A percentile compares a stretch with the other conserved stretches of the same genome.
Conservation (phyloP, 305 asterid species). For the Solanum hybrid region DNA sequence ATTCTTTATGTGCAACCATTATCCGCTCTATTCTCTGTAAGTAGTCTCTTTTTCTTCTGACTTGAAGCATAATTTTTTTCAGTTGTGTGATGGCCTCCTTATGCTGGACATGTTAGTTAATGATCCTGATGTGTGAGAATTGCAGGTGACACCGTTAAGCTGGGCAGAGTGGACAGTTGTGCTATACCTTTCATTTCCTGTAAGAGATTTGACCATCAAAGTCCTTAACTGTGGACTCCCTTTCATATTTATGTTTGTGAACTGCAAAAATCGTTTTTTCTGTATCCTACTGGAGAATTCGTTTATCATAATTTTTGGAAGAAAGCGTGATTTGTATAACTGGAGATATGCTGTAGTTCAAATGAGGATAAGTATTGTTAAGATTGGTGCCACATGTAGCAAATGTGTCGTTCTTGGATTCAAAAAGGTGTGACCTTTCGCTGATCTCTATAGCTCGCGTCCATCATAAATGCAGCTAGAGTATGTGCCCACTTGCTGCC, state of each 20-base stretch:
- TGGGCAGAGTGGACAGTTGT: conserved; percentile 93
- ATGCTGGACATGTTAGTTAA: background rate
- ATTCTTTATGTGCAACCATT: conserved; percentile 81
- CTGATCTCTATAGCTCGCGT: background rate
- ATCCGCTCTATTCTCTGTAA: conserved; percentile 81
- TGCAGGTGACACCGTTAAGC: conserved; percentile 82
- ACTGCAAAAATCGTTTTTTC: background rate
- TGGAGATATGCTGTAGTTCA: background rate
- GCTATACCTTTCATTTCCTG: conserved; percentile 92
- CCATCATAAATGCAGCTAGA: background rate
- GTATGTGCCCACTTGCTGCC: background rate
- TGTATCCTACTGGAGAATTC: background rate
- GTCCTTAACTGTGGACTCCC: background rate
- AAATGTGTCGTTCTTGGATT: background rate
- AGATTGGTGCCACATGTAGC: background rate
- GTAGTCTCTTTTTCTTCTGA: conserved; percentile 21
- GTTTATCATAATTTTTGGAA: background rate
- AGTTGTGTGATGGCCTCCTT: background rate
- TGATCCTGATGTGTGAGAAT: background rate
- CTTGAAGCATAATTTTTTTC: background rate
- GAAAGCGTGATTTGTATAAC: background rate
- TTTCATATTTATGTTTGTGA: background rate
- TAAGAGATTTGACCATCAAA: conserved; percentile 27
- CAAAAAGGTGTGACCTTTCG: background rate
- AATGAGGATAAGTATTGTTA: background rate